Conservation (phyloP, 73 alveolate species). For the Uronychia binucleata region DNA sequence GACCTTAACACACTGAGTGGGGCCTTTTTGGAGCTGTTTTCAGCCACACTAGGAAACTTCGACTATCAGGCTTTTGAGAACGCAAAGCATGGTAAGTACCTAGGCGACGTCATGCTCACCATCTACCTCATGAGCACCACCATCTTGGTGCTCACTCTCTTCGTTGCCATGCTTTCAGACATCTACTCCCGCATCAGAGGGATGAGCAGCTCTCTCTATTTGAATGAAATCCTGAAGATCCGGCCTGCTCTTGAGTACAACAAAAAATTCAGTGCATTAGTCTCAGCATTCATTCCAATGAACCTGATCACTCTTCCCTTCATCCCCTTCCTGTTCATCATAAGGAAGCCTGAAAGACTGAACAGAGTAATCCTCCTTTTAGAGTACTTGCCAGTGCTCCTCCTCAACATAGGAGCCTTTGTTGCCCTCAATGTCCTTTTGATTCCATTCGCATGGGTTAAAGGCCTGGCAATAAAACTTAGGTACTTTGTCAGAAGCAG, state of each 20-base stretch:
- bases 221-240: constrained; percentile 9
- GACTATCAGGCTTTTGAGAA: not conserved
- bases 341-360: too few species aligned
- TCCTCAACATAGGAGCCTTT: too few species aligned
- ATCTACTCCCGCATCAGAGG: too few species aligned
- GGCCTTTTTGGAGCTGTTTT: not conserved
- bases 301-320: constrained; percentile 5
- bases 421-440: too few species aligned
- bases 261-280: constrained; percentile 17
- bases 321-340: constrained; percentile 15
- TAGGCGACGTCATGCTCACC: constrained; percentile 7
- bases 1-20: not conserved
- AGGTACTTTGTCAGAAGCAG: too few species aligned
- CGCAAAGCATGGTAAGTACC: not conserved
- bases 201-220: too few species aligned
- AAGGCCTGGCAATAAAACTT: constrained; percentile 10
- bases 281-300: constrained; percentile 25
- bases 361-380: too few species aligned
- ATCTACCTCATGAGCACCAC: too few species aligned
- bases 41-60: not conserved
- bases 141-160: too few species aligned
- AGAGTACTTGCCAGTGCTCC: too few species aligned
- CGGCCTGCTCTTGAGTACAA: constrained; percentile 7
- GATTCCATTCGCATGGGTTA: constrained; percentile 16
- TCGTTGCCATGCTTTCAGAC: too few species aligned